Percentiles rank a stretch among this genome's conserved stretches.
Evolutionary conservation across 768 basidiomycete species (phyloP).

Genomic region (Tulasnella sp.): DNA sequence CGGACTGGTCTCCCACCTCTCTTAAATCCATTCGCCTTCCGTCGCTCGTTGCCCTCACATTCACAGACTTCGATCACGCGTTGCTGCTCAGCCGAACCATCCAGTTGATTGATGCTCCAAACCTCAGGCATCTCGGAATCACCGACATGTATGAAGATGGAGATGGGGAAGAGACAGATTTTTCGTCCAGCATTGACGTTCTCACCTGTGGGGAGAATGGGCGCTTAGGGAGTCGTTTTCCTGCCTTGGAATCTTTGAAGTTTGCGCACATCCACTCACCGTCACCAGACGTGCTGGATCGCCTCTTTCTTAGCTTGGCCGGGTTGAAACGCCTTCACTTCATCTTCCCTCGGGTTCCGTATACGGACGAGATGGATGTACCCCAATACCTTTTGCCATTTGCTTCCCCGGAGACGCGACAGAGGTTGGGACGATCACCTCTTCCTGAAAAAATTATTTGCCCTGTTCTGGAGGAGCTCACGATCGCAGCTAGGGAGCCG

Average conservation of each 20-base stretch:
- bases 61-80: conserved; percentile 1
- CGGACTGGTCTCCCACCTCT: background rate
- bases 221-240: background rate
- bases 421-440: background rate
- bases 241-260: background rate
- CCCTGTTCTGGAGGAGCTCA: background rate
- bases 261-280: background rate
- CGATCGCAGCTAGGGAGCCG: background rate
- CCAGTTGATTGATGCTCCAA: background rate
- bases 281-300: background rate
- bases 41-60: background rate
- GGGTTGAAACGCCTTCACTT: background rate
- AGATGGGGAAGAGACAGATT: background rate
- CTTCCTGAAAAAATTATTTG: background rate
- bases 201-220: background rate
- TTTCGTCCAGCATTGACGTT: background rate
- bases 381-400: background rate
- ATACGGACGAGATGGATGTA: background rate
- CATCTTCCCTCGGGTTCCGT: background rate
- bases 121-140: conserved; percentile 6
- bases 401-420: background rate
- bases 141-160: background rate
- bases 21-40: background rate
- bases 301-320: background rate
- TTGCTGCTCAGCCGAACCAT: background rate